Evolutionary conservation across 345 rosid genomes (phyloP).

Genomic region (Pistacia atlantica): DNA sequence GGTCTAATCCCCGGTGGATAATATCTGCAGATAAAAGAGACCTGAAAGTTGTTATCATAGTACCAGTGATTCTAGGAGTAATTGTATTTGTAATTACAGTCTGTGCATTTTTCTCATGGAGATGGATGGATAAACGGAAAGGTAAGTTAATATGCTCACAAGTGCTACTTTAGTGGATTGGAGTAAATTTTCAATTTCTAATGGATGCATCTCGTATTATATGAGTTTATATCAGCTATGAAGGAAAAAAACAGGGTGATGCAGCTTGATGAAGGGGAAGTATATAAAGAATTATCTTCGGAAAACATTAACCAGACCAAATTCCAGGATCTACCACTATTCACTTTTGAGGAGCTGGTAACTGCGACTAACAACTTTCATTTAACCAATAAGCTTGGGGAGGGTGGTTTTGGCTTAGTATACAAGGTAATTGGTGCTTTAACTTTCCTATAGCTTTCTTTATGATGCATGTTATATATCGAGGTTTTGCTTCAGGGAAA

Average conservation of each 20-base stretch:
- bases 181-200: background rate
- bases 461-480: too few relatives aligned
- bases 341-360: constrained; percentile 43
- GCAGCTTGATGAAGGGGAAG: background rate
- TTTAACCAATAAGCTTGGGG: constrained; percentile 32
- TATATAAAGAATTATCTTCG: background rate
- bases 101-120: constrained; percentile 7
- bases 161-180: background rate
- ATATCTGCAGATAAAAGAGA: constrained; percentile 17
- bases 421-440: constrained; percentile 21
- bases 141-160: constrained; percentile 10
- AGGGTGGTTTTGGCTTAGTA: constrained; percentile 35
- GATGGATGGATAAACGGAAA: constrained; percentile 18
- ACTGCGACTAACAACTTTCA: constrained; percentile 38
- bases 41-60: background rate
- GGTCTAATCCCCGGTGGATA: too few relatives aligned
- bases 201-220: background rate
- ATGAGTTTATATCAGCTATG: background rate
- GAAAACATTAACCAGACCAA: background rate
- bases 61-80: constrained; percentile 5
- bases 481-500: constrained; percentile 41
- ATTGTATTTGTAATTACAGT: constrained; percentile 10
- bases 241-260: background rate
- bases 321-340: constrained; percentile 30
- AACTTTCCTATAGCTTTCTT: background rate